Evolutionary conservation across 192 early-diverging fungal genomes (phyloP).

Genomic region (Coemansia sp.): DNA sequence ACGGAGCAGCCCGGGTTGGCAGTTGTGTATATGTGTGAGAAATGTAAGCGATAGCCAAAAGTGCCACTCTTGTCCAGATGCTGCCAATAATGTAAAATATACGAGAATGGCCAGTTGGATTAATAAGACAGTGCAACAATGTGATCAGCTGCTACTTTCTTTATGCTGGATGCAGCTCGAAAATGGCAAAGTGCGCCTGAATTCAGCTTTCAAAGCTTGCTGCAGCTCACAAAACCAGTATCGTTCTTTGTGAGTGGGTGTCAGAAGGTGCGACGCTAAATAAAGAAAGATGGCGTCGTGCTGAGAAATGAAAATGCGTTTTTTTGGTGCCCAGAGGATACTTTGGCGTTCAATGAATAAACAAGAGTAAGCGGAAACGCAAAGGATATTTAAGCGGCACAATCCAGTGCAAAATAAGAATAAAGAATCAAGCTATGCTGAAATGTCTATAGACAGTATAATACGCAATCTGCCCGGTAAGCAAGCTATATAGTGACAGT

Average conservation of each 20-base stretch:
- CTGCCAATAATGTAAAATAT: conserved; percentile 8
- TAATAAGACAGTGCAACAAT: conserved; percentile 20
- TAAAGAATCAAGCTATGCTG: background rate
- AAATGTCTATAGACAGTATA: too few species aligned
- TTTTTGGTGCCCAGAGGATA: too few species aligned
- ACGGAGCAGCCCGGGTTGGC: background rate
- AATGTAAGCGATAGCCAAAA: conserved; percentile 11
- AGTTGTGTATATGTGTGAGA: conserved; percentile 7
- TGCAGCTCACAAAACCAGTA: too few species aligned
- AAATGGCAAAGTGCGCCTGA: background rate
- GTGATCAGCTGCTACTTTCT: conserved; percentile 25
- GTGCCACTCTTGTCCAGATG: conserved; percentile 4
- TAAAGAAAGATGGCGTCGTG: conserved; percentile 9
- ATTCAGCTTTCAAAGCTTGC: too few species aligned
- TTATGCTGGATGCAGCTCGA: conserved; percentile 15
- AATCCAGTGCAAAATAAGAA: conserved; percentile 4
- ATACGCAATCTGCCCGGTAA: background rate
- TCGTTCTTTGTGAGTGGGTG: too few species aligned
- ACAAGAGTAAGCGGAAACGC: background rate
- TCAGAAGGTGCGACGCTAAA: conserved; percentile 1
- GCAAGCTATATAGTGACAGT: conserved; percentile 2
- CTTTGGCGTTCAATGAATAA: too few species aligned
- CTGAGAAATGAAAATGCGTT: conserved; percentile 6
- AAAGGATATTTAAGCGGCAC: conserved; percentile 3
- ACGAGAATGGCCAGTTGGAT: conserved; percentile 17